These are phyloP conservation scores for Rubia tinctorum DNA, from an alignment of 305 asterid genomes.

Conservation along the genomic window DNA sequence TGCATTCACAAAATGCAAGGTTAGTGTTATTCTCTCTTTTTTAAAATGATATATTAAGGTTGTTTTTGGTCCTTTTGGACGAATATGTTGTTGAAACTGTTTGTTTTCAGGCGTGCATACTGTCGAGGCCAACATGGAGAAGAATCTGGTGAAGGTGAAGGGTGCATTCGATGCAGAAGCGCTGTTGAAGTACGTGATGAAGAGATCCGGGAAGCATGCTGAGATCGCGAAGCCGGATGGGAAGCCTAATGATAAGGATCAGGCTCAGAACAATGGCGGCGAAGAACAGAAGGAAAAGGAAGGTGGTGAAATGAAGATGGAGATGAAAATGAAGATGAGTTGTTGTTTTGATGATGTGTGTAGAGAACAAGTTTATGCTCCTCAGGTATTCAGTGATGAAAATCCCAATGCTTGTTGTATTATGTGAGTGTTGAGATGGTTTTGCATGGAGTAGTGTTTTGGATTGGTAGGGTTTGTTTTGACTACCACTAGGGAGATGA, in stretches of 20 bases:
- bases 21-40: not conserved
- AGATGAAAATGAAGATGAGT: no score
- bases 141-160: conserved; percentile 52
- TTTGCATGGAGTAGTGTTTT: no score
- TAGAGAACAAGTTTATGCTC: conserved; percentile 30
- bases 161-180: conserved; percentile 57
- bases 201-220: conserved; percentile 50
- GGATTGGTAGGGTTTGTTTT: not conserved
- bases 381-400: conserved; percentile 66
- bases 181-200: conserved; percentile 47
- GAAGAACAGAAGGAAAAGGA: conserved; percentile 6
- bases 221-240: conserved; percentile 37
- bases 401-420: conserved; percentile 57
- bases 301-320: not conserved
- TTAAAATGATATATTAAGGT: not conserved
- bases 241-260: not conserved
- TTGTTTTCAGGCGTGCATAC: conserved; percentile 48
- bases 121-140: conserved; percentile 44
- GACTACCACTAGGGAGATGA: not conserved
- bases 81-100: not conserved
- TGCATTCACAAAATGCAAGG: conserved; percentile 67
- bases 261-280: conserved; percentile 7
- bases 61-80: not conserved
- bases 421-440: conserved; percentile 24
- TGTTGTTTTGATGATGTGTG: conserved; percentile 18